Evolutionary conservation across 768 basidiomycete species (phyloP), one percentile per base, ranked within the genome.

Genomic region (Suillus cothurnatus): DNA sequence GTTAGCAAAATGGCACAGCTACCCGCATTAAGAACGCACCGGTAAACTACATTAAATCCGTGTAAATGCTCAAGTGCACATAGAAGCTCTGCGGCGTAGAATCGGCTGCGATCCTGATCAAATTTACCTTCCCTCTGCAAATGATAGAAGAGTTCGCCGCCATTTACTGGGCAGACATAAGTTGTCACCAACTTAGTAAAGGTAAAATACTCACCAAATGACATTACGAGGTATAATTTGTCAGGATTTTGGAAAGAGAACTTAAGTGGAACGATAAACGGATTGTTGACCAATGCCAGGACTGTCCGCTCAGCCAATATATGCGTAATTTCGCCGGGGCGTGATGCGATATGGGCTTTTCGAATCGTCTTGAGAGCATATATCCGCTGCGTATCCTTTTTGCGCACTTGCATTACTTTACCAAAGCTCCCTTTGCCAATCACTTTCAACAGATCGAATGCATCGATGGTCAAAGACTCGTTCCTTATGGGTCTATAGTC

Each of bases 321-420:
- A 75, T 99, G 97, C 3, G 95, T 98, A 71, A 99, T 98, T 80
- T 99, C 97, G 47, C 96, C 96, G 0, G 93, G 93, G 1, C 97
- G 87, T 39, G 93, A 93, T 6, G 97, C 97, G 69, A 99, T 99
- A 73, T 97, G 94, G 4, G 97, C 97, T 78, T 99, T 99, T 62
- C 96, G 88, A 71, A 99, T 98, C 4, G 97, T 98, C 82, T 99
- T 99, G 72, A 99, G 83, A 3, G 97, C 97, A 80, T 99, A 99
- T 72, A 99, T 92, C 64, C 97, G 94, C 70, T 94, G 87, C 1
- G 97, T 99, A 78, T 99, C 95, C 81, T 97, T 96, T 81, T 99
- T 99, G 62, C 95, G 91, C 49, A 99, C 97, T 85, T 99, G 97
- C 97, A 99, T 99, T 43, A 97, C 96, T 79, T 99, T 99, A 19